Evolutionary conservation across 352 stramenopile species (phyloP), one percentile per base, ranked within the genome.

Genomic region (Phytophthora sp.): DNA sequence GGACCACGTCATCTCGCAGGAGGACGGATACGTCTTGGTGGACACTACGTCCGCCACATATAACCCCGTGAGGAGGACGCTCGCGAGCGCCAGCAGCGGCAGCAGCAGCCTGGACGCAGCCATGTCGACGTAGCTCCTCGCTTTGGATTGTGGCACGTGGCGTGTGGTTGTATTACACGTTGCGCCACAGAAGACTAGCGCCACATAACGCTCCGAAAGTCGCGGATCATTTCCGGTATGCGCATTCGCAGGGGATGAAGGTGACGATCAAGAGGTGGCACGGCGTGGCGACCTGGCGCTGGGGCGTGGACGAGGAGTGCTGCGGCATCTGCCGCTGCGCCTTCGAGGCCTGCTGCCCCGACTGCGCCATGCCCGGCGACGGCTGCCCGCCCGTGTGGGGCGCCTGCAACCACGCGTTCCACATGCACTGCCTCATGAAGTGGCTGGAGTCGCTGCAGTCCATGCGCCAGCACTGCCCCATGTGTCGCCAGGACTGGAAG

Each of bases 391-490:
- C 93, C 62, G 90, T 97, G 5, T 97, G 89, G 89, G 90, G 90
- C 27, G 70, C 76, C 11, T 97, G 90, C 70, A 96, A 95, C 55
- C 90, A 97, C 66, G 89, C 89, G 45, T 96, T 97, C 58, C 91
- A 97, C 72, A 97, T 97, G 86, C 90, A 97, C 66, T 97, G 91
- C 79, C 77, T 97, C n/a, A 81, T 96, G 64, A 97, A 97, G 67
- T 97, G 90, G 88, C 82, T 97, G 52, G 86, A 95, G 55, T 88
- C 88, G 48, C 76, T 94, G 50, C 85, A 93, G 55, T 87, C 85
- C 13, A 73, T 77, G 45, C 82, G 81, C 13, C 84, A 96, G 64
- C 84, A 94, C 58, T 97, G 90, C 59, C 90, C 90, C 31, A 92
- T 97, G 87, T 97, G 90, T 54, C 84, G 90, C 10, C 83, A 95